Evolutionary conservation across 2,329 filamentous ascomycete species (phyloP), one percentile per base, ranked within the genome.

Genomic region (Ceratocystis huliohia): DNA sequence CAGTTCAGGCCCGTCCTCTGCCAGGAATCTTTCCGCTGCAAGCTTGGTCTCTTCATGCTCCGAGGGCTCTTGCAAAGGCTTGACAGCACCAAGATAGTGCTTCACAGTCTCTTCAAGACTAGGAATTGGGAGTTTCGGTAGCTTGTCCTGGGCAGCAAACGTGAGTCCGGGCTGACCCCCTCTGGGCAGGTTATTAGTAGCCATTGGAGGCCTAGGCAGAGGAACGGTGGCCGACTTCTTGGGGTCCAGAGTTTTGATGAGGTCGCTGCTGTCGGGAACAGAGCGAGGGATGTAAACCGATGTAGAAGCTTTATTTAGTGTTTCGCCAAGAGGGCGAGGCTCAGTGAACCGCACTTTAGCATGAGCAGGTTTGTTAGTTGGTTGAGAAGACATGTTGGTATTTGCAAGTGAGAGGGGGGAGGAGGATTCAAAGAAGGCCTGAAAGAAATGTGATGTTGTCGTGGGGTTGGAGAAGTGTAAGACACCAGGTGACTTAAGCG

Each of bases 51-150:
- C 91, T 62, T 85, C 82, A 74, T 94, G 90, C 73, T 97, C 94
- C 69, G 91, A 84, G 0, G 82, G 77, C 6, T 82, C 84, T 74
- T 99, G 94, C 6, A 99, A 78, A 2, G 94, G 92, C 71, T 85
- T 86, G 64, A 99, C 78, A 6, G 88, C 85, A 5, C 86, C 81
- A 2, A 96, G 78, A 72, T 97, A 97, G 73, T 86, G 91, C 70
- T 85, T 81, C 74, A 88, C 88, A 0, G 89, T 91, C 68, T 79
- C 78, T 62, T 92, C 88, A 3, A 99, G 81, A 13, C 96, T 90
- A 0, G 93, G 94, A 65, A 99, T 96, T 6, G 94, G 94, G 48
- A 99, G 80, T 75, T 94, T 96, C 1, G 92, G 91, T 6, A 99
- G 82, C 70, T 85, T 88, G 70, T 96, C 91, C 75, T 99, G 93